Percentiles rank a stretch among this genome's conserved stretches.
Evolutionary conservation across 768 basidiomycete genomes (phyloP).

Genomic region (Phlebiopsis flavidoalba): DNA sequence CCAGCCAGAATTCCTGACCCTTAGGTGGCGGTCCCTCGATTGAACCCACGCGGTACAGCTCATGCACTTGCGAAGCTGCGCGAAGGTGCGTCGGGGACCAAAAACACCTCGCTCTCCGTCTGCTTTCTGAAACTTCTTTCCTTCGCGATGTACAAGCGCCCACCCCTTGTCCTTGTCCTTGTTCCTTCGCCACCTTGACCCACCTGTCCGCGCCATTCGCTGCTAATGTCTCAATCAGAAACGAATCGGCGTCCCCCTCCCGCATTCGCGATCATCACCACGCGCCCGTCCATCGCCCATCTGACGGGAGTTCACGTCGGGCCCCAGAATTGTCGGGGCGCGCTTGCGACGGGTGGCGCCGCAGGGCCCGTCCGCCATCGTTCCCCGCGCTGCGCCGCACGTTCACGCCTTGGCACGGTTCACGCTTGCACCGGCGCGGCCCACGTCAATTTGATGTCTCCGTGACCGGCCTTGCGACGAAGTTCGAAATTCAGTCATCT

Average conservation of each 20-base stretch:
- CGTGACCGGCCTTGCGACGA: slow-evolving; percentile 62
- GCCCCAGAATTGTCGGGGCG: slow-evolving; percentile 74
- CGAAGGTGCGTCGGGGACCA: slow-evolving; percentile 73
- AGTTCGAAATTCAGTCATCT: slow-evolving; percentile 91
- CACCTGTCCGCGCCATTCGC: slow-evolving; percentile 30
- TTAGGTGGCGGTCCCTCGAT: slow-evolving; percentile 77
- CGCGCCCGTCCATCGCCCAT: slow-evolving; percentile 58
- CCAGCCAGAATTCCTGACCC: slow-evolving; percentile 75
- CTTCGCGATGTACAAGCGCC: slow-evolving; percentile 57
- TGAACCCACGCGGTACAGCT: slow-evolving; percentile 90
- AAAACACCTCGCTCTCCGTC: slow-evolving; percentile 74
- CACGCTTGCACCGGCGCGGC: slow-evolving; percentile 71
- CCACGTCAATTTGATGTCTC: slow-evolving; percentile 72
- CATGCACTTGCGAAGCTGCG: slow-evolving; percentile 78
- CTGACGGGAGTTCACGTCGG: slow-evolving; percentile 81
- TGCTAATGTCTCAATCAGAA: slow-evolving; percentile 24
- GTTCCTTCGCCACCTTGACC: no score
- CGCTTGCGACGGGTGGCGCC: slow-evolving; percentile 49
- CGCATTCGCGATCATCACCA: slow-evolving; percentile 79
- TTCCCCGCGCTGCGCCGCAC: slow-evolving; percentile 44
- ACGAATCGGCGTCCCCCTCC: slow-evolving; percentile 71
- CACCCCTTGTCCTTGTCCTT: slow-evolving; percentile 21
- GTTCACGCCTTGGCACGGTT: slow-evolving; percentile 91
- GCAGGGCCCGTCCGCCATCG: slow-evolving; percentile 18
- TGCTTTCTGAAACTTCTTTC: slow-evolving; percentile 80